These are phyloP conservation scores for Endothia cerciana DNA, from an alignment of 2,329 filamentous ascomycete species.

Conservation along the genomic window DNA sequence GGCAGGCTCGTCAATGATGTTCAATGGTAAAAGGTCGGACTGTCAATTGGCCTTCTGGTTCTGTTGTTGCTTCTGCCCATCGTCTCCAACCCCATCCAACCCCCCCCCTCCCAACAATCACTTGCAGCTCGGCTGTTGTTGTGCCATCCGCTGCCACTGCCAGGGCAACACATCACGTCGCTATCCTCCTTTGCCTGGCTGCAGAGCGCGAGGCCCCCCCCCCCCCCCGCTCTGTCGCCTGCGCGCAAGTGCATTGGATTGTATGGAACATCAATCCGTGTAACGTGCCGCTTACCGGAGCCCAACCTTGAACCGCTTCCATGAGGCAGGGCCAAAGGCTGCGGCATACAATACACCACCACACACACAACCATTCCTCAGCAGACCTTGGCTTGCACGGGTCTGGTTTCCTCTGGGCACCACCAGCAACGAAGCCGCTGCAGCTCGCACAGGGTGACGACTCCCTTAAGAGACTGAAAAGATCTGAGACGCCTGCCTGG, in stretches of 20 bases:
- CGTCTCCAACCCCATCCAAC: constrained; percentile 31
- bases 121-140: constrained; percentile 11
- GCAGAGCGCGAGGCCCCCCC: constrained; percentile 29
- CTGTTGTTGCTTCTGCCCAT: constrained; percentile 36
- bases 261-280: constrained; percentile 30
- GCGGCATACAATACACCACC: constrained; percentile 50
- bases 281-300: constrained; percentile 55
- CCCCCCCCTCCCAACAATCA: too few species aligned
- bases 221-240: constrained; percentile 29
- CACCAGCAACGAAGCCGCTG: constrained; percentile 52
- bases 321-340: constrained; percentile 63
- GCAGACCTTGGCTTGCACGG: constrained; percentile 18
- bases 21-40: constrained; percentile 54
- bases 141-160: constrained; percentile 18
- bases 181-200: constrained; percentile 26
- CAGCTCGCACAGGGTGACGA: constrained; percentile 53
- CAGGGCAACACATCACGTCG: constrained; percentile 13
- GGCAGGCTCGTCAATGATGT: constrained; percentile 47
- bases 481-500: constrained; percentile 63
- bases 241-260: constrained; percentile 12
- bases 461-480: constrained; percentile 67
- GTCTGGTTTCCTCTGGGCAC: constrained; percentile 29
- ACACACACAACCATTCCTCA: neutral
- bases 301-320: constrained; percentile 47
- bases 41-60: constrained; percentile 44